phyloP scores from a whole-genome alignment of 139 green algal genomes.

The Nannochloris sp. region DNA sequence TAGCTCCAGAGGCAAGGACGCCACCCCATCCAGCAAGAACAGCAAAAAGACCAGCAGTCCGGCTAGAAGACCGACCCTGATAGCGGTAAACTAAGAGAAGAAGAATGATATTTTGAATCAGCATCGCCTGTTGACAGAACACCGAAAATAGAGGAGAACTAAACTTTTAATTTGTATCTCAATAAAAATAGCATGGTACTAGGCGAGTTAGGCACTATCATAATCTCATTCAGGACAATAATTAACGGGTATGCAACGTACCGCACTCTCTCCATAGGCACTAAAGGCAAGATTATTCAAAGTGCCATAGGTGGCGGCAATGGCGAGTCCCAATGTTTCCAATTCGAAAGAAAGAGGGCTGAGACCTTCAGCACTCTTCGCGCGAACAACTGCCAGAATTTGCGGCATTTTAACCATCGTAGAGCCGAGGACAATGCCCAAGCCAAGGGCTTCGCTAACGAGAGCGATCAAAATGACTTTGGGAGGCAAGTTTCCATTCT shows the following conservation, averaged over 20 bases:
- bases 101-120: slow-evolving; percentile 58
- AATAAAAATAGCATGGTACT: background rate
- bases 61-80: slow-evolving; percentile 10
- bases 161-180: background rate
- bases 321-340: slow-evolving; percentile 55
- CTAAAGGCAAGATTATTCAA: slow-evolving; percentile 61
- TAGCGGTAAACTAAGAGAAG: slow-evolving; percentile 66
- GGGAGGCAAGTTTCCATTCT: background rate
- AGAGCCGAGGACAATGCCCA: slow-evolving; percentile 55
- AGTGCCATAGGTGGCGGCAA: slow-evolving; percentile 63
- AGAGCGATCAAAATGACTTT: background rate
- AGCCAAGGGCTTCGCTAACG: slow-evolving; percentile 50
- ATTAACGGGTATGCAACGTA: slow-evolving; percentile 2
- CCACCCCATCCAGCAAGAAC: background rate
- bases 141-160: background rate
- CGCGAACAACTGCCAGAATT: slow-evolving; percentile 43
- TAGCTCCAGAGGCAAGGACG: slow-evolving; percentile 19
- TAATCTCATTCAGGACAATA: background rate
- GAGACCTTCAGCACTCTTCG: slow-evolving; percentile 58
- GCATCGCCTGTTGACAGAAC: slow-evolving; percentile 10
- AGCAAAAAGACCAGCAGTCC: background rate
- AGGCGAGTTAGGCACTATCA: background rate
- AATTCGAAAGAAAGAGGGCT: slow-evolving; percentile 61
- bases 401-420: slow-evolving; percentile 74
- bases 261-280: slow-evolving; percentile 66